Base-by-base conservation (phyloP, 768 basidiomycete genomes). In the Nidularia pulvinata region DNA sequence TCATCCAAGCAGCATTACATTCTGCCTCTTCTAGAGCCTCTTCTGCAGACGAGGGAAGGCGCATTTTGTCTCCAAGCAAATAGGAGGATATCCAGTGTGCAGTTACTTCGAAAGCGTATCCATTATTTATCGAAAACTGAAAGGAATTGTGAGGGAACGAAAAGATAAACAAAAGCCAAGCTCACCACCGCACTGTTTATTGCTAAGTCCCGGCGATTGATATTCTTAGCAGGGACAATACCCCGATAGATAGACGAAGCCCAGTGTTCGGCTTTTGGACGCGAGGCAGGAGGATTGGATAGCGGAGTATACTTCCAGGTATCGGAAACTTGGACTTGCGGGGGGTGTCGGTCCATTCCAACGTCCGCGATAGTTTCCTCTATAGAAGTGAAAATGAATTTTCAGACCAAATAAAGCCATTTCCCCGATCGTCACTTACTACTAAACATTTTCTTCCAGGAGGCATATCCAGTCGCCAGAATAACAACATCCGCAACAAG, bases 61-160 rank as follows among this genome's bases (percentile, higher is more conserved):
- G 70, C 73, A 87, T 78, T 6, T 61, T 56, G 55, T 89, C 86
- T 1, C 62, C 63, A 0, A 79, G 74, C 59, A 88, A 86, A 60
- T 85, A 84, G 3, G 83, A 75, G 0, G 84, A 84, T 46, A 85
- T 83, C 84, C 84, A 88, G 58, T 88, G 85, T 0, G 85, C 74
- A 2, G 66, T 67, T 1, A 81, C 77, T 67, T 88, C 85, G 51
- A 60, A 76, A 0, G 74, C 66, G 52, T 86, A 85, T 10, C 83
- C 80, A 35, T 74, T 73, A 59, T 84, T 82, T 0, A 80, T 70
- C 0, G 81, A 76, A 57, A 84, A 79, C 86, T 87, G 54, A 9
- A n/a, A 7, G 13, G 2, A 33, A 7, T 46, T n/a, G 43, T 14
- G 16, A 34, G 35, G 22, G 7, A 9, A 33, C 33, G 35, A 54